Evolutionary conservation across 257 asterid genomes (phyloP).

Genomic region (Salvia rosmarinus): DNA sequence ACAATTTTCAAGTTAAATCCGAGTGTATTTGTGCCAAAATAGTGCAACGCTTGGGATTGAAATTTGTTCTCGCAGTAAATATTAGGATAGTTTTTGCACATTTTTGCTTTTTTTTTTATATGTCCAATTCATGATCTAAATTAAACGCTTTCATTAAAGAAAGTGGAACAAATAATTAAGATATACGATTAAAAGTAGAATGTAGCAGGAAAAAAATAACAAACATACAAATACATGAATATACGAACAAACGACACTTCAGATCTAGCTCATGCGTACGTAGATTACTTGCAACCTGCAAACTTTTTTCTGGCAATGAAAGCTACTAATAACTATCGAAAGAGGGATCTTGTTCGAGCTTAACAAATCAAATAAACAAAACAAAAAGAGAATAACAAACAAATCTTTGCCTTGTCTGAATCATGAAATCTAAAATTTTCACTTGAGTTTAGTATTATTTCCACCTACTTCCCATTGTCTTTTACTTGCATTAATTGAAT

Average conservation of each 20-base stretch:
- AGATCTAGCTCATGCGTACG: not conserved
- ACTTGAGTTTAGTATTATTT: not conserved
- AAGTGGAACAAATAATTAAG: too few relatives aligned
- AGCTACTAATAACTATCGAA: not conserved
- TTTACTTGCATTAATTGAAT: not conserved
- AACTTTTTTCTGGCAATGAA: constrained; percentile 3
- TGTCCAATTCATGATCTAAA: too few relatives aligned
- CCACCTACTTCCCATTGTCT: not conserved
- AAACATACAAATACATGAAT: too few relatives aligned
- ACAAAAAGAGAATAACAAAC: not conserved
- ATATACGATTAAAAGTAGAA: too few relatives aligned
- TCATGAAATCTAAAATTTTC: constrained; percentile 5
- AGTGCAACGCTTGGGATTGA: too few relatives aligned
- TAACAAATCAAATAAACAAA: not conserved
- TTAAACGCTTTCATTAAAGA: too few relatives aligned
- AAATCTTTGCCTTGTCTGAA: constrained; percentile 4
- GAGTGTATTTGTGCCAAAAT: too few relatives aligned
- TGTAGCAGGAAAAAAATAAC: too few relatives aligned
- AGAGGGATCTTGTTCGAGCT: not conserved
- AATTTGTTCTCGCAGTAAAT: too few relatives aligned
- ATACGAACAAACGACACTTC: not conserved
- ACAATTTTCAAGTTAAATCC: too few relatives aligned
- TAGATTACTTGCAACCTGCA: not conserved
- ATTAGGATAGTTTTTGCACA: too few relatives aligned
- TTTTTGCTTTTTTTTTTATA: too few relatives aligned